Conservation (phyloP, 768 basidiomycete genomes). For the Boletus rubropictus region DNA sequence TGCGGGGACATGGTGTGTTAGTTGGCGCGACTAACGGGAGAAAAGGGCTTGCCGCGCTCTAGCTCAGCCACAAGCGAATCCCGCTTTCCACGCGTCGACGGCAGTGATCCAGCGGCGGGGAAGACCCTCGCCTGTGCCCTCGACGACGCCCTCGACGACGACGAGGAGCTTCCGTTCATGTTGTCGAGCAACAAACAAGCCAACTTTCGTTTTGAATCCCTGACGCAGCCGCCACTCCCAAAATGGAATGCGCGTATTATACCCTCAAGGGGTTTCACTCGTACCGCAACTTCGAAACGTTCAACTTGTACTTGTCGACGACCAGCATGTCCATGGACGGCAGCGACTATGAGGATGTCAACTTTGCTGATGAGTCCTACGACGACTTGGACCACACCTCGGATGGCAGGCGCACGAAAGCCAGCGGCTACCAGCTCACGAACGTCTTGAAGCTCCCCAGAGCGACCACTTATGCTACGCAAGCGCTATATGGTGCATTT, state of each 20-base stretch:
- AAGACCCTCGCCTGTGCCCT: not conserved
- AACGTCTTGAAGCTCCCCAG: conserved; percentile 51
- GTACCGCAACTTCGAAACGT: conserved; percentile 6
- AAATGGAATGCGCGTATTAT: conserved; percentile 1
- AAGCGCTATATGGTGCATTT: conserved; percentile 48
- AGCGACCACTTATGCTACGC: conserved; percentile 59
- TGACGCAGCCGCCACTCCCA: not conserved
- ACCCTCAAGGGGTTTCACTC: no score
- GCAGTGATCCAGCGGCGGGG: conserved; percentile 7
- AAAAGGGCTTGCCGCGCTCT: conserved; percentile 45
- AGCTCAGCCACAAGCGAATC: conserved; percentile 65
- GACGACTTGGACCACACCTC: conserved; percentile 9
- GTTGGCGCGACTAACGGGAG: not conserved
- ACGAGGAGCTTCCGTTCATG: conserved; percentile 7
- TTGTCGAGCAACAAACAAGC: not conserved
- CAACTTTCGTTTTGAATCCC: no score
- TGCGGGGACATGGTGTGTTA: conserved; percentile 24
- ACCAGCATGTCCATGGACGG: conserved; percentile 8
- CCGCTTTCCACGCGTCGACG: conserved; percentile 38
- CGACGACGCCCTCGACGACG: conserved; percentile 17
- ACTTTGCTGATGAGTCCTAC: conserved; percentile 12
- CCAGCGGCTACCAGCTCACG: conserved; percentile 25
- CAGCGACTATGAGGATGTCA: conserved; percentile 20
- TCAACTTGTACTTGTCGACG: not conserved
- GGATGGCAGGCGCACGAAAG: conserved; percentile 4